A percentile compares a stretch with the other conserved stretches of the same genome.
Conservation (phyloP, 2,329 filamentous ascomycete species). For the Phyllosticta paracitricarpa region DNA sequence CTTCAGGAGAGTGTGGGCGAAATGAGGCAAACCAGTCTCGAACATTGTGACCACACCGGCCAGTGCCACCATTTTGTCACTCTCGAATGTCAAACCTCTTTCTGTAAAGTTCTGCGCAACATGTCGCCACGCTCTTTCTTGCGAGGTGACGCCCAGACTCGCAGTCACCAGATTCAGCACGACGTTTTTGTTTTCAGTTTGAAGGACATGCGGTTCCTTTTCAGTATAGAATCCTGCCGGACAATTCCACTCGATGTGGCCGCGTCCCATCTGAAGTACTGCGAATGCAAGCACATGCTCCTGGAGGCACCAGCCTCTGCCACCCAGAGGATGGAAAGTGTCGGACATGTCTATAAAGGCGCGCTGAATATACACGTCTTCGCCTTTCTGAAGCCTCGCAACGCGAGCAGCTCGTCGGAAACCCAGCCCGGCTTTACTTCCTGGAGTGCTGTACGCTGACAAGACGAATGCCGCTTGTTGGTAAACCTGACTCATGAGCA, state of each 20-base stretch:
- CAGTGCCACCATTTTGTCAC: neutral
- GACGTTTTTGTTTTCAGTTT: neutral
- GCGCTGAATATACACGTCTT: neutral
- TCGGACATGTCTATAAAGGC: neutral
- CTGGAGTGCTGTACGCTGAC: neutral
- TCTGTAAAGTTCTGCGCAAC: neutral
- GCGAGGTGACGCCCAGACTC: neutral
- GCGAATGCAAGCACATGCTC: constrained; percentile 1
- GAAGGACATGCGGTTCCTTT: neutral
- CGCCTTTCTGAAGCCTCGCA: neutral
- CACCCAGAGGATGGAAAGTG: neutral
- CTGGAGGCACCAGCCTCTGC: neutral
- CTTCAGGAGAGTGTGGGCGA: neutral
- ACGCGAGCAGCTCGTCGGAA: neutral
- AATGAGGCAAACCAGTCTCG: neutral
- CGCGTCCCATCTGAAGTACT: neutral
- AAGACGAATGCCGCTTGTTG: neutral
- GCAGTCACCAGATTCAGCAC: neutral
- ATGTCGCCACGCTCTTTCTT: neutral
- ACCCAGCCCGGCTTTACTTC: neutral
- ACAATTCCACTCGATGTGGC: neutral
- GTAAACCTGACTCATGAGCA: neutral
- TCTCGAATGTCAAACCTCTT: neutral
- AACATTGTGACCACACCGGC: neutral
- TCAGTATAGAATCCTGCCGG: neutral